A percentile compares a stretch with the other conserved stretches of the same genome.
Evolutionary conservation across 352 stramenopile genomes (phyloP).

Genomic region (Phytophthora palmivora): DNA sequence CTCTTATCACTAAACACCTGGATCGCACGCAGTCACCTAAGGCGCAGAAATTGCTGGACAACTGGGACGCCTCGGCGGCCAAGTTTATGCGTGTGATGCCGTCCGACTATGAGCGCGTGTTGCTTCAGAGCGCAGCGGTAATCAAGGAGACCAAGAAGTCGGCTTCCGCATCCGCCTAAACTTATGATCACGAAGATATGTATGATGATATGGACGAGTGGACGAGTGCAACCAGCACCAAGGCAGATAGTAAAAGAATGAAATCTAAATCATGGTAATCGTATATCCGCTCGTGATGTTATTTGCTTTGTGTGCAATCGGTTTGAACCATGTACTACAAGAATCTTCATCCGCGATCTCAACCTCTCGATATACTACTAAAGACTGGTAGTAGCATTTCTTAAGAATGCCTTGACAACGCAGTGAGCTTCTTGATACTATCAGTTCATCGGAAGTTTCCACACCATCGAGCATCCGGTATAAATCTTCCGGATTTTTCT

Average conservation of each 20-base stretch:
- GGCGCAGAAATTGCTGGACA: constrained; percentile 87
- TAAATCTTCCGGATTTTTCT: no score
- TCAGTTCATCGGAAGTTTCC: no score
- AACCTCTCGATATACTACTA: no score
- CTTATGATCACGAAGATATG: constrained; percentile 26
- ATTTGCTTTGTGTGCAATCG: no score
- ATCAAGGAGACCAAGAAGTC: constrained; percentile 43
- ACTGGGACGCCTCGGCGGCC: constrained; percentile 82
- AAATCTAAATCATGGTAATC: no score
- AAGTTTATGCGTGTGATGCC: constrained; percentile 77
- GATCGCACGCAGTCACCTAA: constrained; percentile 89
- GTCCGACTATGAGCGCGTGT: constrained; percentile 69
- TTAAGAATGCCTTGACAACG: no score
- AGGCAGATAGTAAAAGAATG: constrained; percentile 17
- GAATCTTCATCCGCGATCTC: no score
- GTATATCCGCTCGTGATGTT: no score
- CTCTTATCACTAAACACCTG: constrained; percentile 90
- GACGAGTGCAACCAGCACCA: constrained; percentile 8
- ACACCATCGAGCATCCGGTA: no score
- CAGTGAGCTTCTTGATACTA: no score
- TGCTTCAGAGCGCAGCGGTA: constrained; percentile 47
- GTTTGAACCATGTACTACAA: no score
- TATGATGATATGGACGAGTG: constrained; percentile 23
- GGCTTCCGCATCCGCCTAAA: constrained; percentile 35
- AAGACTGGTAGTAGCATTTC: no score